Percentiles rank a stretch among this genome's conserved stretches.
These are phyloP conservation scores for Xylariomycetidae sp. DNA, from an alignment of 2,329 filamentous ascomycete genomes.

Conservation along the genomic window DNA sequence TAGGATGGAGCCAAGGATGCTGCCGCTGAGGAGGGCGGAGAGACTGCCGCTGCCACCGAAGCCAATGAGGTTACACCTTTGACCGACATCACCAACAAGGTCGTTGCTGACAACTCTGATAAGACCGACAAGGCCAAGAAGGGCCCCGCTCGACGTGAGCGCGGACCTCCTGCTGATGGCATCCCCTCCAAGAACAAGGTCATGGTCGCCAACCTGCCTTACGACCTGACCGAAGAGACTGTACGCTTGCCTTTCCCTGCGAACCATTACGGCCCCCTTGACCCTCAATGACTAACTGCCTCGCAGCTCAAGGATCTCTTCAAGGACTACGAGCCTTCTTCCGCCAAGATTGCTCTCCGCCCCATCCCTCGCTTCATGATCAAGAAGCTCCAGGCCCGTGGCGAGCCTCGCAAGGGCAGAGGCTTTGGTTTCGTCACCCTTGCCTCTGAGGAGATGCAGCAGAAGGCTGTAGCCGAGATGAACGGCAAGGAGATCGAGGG, in stretches of 20 bases:
- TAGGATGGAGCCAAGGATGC: conserved; percentile 44
- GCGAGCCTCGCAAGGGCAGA: conserved; percentile 97
- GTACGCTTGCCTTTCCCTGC: conserved; percentile 42
- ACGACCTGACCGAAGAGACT: conserved; percentile 96
- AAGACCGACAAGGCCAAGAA: conserved; percentile 43
- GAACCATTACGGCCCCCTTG: not conserved
- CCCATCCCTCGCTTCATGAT: conserved; percentile 99
- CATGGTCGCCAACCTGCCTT: conserved; percentile 99
- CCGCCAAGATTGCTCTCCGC: conserved; percentile 96
- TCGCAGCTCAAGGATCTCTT: conserved; percentile 94
- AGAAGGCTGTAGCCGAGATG: conserved; percentile 97
- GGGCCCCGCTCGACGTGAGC: conserved; percentile 65
- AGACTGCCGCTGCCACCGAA: conserved; percentile 38
- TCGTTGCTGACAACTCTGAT: conserved; percentile 28
- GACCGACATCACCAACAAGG: conserved; percentile 52
- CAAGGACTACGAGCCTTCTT: conserved; percentile 81
- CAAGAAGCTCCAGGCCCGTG: conserved; percentile 98
- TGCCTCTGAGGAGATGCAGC: conserved; percentile 88
- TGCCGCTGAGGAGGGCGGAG: conserved; percentile 39
- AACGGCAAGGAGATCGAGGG: conserved; percentile 99
- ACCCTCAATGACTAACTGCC: no score
- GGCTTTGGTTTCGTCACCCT: conserved; percentile 98
- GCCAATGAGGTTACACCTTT: conserved; percentile 49
- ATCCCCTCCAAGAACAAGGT: conserved; percentile 99
- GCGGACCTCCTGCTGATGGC: conserved; percentile 93